Evolutionary conservation across 148 eudicot genomes (phyloP), one percentile per base, ranked within the genome.

Genomic region (Spergularia marina): DNA sequence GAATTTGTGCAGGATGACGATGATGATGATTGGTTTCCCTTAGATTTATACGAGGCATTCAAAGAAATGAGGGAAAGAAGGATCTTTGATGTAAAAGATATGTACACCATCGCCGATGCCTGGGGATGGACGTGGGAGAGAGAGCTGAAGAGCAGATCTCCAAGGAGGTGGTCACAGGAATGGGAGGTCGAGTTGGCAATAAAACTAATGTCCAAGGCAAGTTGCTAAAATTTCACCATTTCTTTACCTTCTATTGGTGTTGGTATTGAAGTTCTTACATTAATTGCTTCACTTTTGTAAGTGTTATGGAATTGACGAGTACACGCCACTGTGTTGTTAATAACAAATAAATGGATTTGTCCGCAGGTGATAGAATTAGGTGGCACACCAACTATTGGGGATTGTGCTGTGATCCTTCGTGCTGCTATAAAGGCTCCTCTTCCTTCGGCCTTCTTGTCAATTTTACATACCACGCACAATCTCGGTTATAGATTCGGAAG

Each of bases 61-160:
- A 82, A 90, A 84, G 98, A 95, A 87, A 63, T 95, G 74, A 89
- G 96, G 72, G 69, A 85, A 39, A 84, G 98, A 73, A 86, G 52
- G 75, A 85, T 89, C 4, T 95, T 92, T 79, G 90, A 92, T 80
- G 97, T 87, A 65, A 83, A 90, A 69, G 98, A 95, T 74, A 95
- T 95, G 94, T 95, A 95, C 74, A 95, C 97, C 23, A 79, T 95
- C 79, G 96, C 97, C 68, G 98, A 95, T 86, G 98, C 84, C 73
- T 95, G 98, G 98, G 94, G 97, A 34, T 95, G 98, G 98, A 92
- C 92, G 72, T 95, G 98, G 98, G 98, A 95, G 73, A 89, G 72
- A 82, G 98, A 95, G 67, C 62, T 89, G 44, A 95, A 87, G 86
- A 95, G 87, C 83, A 90, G 80, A 76, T 74, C 82, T 68, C 98